Evolutionary conservation across 371 early-diverging fungal species (phyloP).

Genomic region (Nematocida parisii): DNA sequence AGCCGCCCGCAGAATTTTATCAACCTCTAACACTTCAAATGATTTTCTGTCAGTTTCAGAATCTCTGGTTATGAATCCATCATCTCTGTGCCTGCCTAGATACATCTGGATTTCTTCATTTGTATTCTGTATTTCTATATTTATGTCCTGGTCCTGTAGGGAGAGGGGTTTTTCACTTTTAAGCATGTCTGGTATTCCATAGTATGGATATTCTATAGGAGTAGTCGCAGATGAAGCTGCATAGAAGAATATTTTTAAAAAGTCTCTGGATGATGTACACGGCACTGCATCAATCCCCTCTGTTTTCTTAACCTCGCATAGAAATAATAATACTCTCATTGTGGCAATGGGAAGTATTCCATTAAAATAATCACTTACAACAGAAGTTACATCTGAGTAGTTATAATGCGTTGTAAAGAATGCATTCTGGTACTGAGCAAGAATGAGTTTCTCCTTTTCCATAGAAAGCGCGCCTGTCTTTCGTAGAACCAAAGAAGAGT

Average conservation of each 20-base stretch:
- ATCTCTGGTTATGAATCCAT: neutral
- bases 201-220: neutral
- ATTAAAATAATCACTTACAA: constrained; percentile 23
- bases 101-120: constrained; percentile 8
- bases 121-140: neutral
- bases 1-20: constrained; percentile 20
- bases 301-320: neutral
- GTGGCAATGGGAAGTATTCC: constrained; percentile 15
- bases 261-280: constrained; percentile 25
- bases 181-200: neutral
- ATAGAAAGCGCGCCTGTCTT: constrained; percentile 4
- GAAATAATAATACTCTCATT: constrained; percentile 17
- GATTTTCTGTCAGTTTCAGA: neutral
- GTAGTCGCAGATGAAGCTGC: neutral
- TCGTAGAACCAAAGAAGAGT: neutral
- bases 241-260: constrained; percentile 20
- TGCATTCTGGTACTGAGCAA: constrained; percentile 31
- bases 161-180: neutral
- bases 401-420: constrained; percentile 48
- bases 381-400: neutral
- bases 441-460: neutral
- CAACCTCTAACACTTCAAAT: constrained; percentile 14
- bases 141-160: neutral
- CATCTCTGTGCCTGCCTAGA: neutral
- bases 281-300: constrained; percentile 11